Evolutionary conservation across 495 filamentous ascomycete species (phyloP).

Genomic region (Neurospora sp.): DNA sequence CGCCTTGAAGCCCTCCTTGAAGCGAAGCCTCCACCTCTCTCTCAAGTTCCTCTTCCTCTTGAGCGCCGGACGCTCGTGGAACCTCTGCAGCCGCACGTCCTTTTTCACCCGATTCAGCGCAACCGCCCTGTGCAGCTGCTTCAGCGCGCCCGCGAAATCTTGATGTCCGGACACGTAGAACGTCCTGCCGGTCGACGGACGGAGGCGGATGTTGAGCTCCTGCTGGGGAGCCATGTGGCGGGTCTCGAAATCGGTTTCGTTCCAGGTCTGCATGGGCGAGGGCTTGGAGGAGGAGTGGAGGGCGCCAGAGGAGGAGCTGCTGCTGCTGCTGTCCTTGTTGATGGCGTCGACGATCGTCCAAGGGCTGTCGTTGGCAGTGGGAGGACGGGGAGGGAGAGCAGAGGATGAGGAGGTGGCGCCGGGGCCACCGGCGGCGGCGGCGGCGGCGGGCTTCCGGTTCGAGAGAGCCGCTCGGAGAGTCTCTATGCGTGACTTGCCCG

Average conservation of each 20-base stretch:
- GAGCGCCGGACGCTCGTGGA: slow-evolving; percentile 60
- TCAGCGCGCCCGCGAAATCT: slow-evolving; percentile 47
- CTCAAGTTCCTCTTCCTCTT: slow-evolving; percentile 63
- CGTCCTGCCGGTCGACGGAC: slow-evolving; percentile 48
- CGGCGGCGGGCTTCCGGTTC: background rate
- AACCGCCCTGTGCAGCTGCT: slow-evolving; percentile 34
- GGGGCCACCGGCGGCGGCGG: background rate
- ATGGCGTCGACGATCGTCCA: background rate
- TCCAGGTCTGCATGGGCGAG: slow-evolving; percentile 1
- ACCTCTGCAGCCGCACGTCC: slow-evolving; percentile 44
- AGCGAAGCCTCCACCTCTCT: slow-evolving; percentile 55
- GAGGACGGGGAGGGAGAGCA: background rate
- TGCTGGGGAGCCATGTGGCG: slow-evolving; percentile 3
- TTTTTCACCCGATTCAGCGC: slow-evolving; percentile 39
- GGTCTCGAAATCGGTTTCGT: slow-evolving; percentile 7
- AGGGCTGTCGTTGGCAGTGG: background rate
- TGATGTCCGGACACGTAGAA: slow-evolving; percentile 36
- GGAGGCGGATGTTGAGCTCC: slow-evolving; percentile 29
- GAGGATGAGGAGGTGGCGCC: background rate
- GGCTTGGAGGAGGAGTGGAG: background rate
- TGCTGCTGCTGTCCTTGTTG: slow-evolving; percentile 4
- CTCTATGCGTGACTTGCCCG: background rate
- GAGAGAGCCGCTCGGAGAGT: background rate
- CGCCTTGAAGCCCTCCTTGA: slow-evolving; percentile 53
- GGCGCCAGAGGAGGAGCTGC: background rate